phyloP scores from a whole-genome alignment of 306 rosid genomes.

The Senna siamea region DNA sequence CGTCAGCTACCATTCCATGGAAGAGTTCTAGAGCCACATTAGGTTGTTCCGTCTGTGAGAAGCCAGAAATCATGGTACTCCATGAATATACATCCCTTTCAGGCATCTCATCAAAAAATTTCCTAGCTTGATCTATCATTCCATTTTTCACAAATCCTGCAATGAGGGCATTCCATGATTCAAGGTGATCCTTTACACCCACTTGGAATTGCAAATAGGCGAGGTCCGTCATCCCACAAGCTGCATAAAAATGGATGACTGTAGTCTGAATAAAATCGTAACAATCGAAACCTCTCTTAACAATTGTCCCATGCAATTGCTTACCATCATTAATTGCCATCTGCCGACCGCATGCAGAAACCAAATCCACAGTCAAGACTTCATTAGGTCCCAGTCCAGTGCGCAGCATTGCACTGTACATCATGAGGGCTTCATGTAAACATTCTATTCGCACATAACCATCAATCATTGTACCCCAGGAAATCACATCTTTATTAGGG shows the following conservation, averaged over 20 bases:
- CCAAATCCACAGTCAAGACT: conserved; percentile 75
- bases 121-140: conserved; percentile 66
- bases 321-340: conserved; percentile 55
- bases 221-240: conserved; percentile 64
- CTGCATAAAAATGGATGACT: conserved; percentile 73
- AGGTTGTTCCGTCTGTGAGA: conserved; percentile 73
- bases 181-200: conserved; percentile 68
- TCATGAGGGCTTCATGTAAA: conserved; percentile 66
- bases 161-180: conserved; percentile 81
- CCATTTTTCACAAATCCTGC: conserved; percentile 68
- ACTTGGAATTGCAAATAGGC: conserved; percentile 68
- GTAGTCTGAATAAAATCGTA: conserved; percentile 78
- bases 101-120: conserved; percentile 67
- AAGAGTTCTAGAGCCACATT: conserved; percentile 75
- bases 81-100: conserved; percentile 85
- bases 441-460: conserved; percentile 64
- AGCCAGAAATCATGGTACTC: conserved; percentile 88
- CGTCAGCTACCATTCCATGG: conserved; percentile 64
- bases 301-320: conserved; percentile 67
- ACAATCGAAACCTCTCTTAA: conserved; percentile 77
- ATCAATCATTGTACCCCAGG: conserved; percentile 92
- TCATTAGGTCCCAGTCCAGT: conserved; percentile 65
- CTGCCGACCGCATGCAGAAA: conserved; percentile 71
- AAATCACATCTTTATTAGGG: conserved; percentile 70
- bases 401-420: conserved; percentile 61